Conservation (phyloP, 805 yeast genomes). For the Yamadazyma scolyti region DNA sequence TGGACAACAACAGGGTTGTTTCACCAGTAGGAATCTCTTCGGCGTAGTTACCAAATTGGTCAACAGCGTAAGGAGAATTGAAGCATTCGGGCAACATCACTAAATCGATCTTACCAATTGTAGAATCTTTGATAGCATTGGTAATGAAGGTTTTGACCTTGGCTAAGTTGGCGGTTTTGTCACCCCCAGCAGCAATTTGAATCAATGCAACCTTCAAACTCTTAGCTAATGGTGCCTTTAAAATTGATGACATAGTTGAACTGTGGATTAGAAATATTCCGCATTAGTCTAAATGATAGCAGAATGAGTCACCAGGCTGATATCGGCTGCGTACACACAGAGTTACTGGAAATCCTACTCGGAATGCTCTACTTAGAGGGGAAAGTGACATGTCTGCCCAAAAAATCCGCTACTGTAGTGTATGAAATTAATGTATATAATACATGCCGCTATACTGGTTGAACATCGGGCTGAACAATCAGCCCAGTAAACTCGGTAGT, state of each 20-base stretch:
- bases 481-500: conserved; percentile 20
- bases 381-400: too few relatives aligned
- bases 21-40: conserved; percentile 80
- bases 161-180: conserved; percentile 71
- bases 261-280: too few relatives aligned
- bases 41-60: conserved; percentile 82
- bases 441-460: conserved; percentile 1
- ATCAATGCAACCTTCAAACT: conserved; percentile 76
- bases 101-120: conserved; percentile 48
- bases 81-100: conserved; percentile 93
- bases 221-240: conserved; percentile 44
- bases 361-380: too few relatives aligned
- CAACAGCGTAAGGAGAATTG: conserved; percentile 91
- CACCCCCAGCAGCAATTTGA: conserved; percentile 78
- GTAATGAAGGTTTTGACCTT: conserved; percentile 63
- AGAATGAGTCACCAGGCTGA: too few relatives aligned
- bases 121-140: conserved; percentile 48
- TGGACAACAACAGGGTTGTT: conserved; percentile 56
- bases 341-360: too few relatives aligned
- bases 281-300: too few relatives aligned
- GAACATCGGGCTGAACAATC: conserved; percentile 7
- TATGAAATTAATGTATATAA: too few relatives aligned
- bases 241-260: too few relatives aligned
- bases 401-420: too few relatives aligned
- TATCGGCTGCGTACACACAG: too few relatives aligned